Percentiles rank a stretch among this genome's conserved stretches.
These are phyloP conservation scores for Apiotrichum veenhuisii DNA, from an alignment of 1,284 basidiomycete species.

Conservation along the genomic window DNA sequence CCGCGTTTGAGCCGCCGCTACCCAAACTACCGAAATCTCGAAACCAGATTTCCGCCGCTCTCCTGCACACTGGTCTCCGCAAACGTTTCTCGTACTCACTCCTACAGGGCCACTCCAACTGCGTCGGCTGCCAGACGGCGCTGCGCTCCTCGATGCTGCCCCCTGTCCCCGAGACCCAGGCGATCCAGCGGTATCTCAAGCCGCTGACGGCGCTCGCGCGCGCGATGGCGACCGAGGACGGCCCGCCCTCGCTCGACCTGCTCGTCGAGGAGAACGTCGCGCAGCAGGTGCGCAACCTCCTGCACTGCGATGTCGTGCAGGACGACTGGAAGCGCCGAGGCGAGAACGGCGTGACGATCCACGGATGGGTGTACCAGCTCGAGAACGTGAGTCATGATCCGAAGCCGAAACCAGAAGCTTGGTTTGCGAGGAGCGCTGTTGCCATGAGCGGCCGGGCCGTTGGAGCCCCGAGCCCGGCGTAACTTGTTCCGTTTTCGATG, in stretches of 20 bases:
- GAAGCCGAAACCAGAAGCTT: too few relatives aligned
- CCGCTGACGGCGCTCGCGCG: constrained; percentile 39
- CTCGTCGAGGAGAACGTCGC: constrained; percentile 43
- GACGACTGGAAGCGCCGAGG: constrained; percentile 44
- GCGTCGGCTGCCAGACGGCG: constrained; percentile 46
- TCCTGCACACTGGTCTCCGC: too few relatives aligned
- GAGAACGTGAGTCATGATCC: constrained; percentile 44
- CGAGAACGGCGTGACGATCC: constrained; percentile 38
- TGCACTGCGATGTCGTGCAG: constrained; percentile 35
- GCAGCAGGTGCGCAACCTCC: constrained; percentile 43
- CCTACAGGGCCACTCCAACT: constrained; percentile 46
- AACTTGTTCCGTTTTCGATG: too few relatives aligned
- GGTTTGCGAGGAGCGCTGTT: too few relatives aligned
- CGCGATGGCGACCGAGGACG: constrained; percentile 32
- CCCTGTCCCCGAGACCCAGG: constrained; percentile 29
- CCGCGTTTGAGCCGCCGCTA: not conserved
- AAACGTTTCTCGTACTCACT: too few relatives aligned
- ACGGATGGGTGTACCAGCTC: constrained; percentile 49
- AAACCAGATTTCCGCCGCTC: too few relatives aligned
- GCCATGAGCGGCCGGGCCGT: too few relatives aligned
- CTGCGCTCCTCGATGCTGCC: constrained; percentile 41
- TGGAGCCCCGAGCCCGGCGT: too few relatives aligned
- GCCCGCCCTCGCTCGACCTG: constrained; percentile 41
- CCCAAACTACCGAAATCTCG: too few relatives aligned
- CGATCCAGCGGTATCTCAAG: constrained; percentile 42